phyloP scores from a whole-genome alignment of 306 rosid genomes.

The Vigna unguiculata region DNA sequence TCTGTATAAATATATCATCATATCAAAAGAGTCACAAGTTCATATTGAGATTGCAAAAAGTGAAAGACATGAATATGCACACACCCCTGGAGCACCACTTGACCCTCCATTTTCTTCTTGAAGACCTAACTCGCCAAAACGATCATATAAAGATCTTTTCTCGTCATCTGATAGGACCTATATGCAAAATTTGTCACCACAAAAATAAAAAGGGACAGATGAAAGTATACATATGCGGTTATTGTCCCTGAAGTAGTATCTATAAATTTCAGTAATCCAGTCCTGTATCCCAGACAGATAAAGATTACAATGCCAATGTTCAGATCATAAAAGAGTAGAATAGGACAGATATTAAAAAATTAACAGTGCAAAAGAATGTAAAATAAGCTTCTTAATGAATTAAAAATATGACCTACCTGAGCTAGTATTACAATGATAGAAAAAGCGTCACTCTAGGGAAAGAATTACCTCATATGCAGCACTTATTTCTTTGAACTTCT shows the following conservation, averaged over 20 bases:
- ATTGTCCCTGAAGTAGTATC: constrained; percentile 28
- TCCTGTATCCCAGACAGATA: constrained; percentile 19
- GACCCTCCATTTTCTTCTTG: constrained; percentile 72
- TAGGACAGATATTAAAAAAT: background rate
- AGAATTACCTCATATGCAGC: constrained; percentile 93
- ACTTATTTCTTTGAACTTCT: constrained; percentile 93
- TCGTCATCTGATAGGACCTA: constrained; percentile 98
- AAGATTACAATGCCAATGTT: constrained; percentile 19
- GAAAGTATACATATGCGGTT: constrained; percentile 38
- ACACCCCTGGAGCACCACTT: constrained; percentile 73
- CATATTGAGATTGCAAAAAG: constrained; percentile 33
- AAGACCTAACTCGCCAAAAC: constrained; percentile 91
- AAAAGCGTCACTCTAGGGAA: constrained; percentile 12
- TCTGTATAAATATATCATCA: constrained; percentile 17
- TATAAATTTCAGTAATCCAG: constrained; percentile 21
- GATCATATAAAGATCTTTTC: constrained; percentile 94
- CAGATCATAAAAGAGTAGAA: constrained; percentile 31
- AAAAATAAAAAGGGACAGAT: constrained; percentile 47
- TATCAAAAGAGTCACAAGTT: constrained; percentile 39
- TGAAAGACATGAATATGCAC: constrained; percentile 41
- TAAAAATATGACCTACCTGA: background rate
- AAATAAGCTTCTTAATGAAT: background rate
- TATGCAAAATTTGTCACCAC: constrained; percentile 69
- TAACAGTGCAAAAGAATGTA: background rate
- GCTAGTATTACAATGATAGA: constrained; percentile 15